These are phyloP conservation scores for Pestalotiopsis sp. DNA, from an alignment of 2,329 filamentous ascomycete genomes.

Conservation along the genomic window DNA sequence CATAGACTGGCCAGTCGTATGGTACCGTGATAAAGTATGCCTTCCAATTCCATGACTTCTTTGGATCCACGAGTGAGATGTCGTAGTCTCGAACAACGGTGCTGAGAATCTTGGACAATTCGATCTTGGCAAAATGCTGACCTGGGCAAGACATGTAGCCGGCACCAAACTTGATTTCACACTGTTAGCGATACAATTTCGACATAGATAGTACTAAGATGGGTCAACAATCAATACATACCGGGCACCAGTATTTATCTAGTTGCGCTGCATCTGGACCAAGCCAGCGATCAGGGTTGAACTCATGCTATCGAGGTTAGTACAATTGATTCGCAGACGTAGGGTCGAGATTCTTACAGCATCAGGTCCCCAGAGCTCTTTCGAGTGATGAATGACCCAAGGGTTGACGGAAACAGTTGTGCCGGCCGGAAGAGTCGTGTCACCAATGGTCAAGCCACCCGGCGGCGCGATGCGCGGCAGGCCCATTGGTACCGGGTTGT, in stretches of 20 bases:
- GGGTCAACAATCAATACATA: not conserved
- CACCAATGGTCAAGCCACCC: constrained; percentile 29
- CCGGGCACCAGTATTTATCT: constrained; percentile 29
- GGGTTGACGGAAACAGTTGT: constrained; percentile 36
- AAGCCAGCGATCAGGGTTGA: constrained; percentile 37
- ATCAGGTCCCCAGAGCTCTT: constrained; percentile 34
- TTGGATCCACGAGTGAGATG: constrained; percentile 29
- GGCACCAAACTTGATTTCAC: constrained; percentile 30
- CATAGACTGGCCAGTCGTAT: constrained; percentile 26
- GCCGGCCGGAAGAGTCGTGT: constrained; percentile 28
- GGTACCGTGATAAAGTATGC: constrained; percentile 34
- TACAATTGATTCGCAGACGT: not conserved
- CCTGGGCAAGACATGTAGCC: constrained; percentile 40
- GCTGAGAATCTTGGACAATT: constrained; percentile 36
- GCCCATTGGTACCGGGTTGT: constrained; percentile 28
- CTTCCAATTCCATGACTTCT: constrained; percentile 32
- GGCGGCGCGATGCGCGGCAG: constrained; percentile 28
- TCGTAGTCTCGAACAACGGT: constrained; percentile 36
- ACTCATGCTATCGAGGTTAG: constrained; percentile 18
- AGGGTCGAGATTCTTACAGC: constrained; percentile 12
- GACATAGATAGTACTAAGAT: not conserved
- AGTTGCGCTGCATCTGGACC: constrained; percentile 20
- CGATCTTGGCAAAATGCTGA: constrained; percentile 36
- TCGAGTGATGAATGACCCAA: constrained; percentile 35
- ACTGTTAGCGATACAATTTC: not conserved